These are phyloP conservation scores for Dimargaris cristalligena DNA, from an alignment of 192 early-diverging fungal species.

Conservation along the genomic window DNA sequence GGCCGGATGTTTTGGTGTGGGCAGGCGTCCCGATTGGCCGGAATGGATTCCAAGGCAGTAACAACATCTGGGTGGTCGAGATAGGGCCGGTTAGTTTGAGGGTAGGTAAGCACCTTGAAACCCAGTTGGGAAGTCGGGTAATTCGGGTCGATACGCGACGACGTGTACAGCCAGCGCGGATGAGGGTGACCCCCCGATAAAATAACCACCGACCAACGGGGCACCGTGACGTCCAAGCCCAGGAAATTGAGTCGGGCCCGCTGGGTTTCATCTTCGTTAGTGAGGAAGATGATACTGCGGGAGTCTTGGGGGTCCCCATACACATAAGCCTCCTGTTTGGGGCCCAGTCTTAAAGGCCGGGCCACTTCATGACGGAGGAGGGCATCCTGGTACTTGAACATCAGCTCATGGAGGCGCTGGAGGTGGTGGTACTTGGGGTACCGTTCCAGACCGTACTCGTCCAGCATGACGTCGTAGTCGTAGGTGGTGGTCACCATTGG, in stretches of 20 bases:
- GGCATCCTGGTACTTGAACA: conserved; percentile 14
- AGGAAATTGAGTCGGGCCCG: conserved; percentile 12
- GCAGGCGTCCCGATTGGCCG: conserved; percentile 9
- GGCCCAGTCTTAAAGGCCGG: conserved; percentile 3
- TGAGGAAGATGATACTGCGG: conserved; percentile 18
- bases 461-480: conserved; percentile 28
- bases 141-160: conserved; percentile 14
- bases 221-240: conserved; percentile 11
- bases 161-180: conserved; percentile 16
- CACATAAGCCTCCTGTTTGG: conserved; percentile 7
- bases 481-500: conserved; percentile 25
- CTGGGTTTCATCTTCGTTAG: conserved; percentile 15
- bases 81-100: conserved; percentile 11
- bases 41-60: conserved; percentile 11
- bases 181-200: not conserved
- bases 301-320: conserved; percentile 14
- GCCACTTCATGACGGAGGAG: conserved; percentile 15
- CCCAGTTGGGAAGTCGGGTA: conserved; percentile 3
- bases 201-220: conserved; percentile 22
- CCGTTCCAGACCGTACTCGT: conserved; percentile 29
- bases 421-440: conserved; percentile 30
- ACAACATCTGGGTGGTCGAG: not conserved
- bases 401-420: conserved; percentile 15
- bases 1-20: conserved; percentile 11
- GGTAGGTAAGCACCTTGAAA: conserved; percentile 12